Conservation (phyloP, 2,329 filamentous ascomycete species). For the Claviceps spartinae region DNA sequence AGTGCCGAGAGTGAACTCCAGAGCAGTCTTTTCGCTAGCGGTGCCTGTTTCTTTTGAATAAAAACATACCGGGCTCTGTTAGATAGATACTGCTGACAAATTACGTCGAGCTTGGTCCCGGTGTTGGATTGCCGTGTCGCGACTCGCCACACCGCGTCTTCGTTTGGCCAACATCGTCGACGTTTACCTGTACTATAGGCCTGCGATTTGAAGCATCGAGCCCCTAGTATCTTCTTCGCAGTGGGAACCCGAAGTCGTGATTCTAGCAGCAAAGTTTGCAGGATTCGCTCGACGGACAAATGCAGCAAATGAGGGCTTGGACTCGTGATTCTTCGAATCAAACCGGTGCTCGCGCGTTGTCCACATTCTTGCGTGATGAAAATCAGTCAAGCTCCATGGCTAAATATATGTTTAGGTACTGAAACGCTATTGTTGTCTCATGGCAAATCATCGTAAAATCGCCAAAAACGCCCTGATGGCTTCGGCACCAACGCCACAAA, state of each 20-base stretch:
- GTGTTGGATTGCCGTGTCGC: no score
- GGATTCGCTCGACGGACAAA: no score
- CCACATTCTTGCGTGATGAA: background rate
- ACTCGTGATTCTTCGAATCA: background rate
- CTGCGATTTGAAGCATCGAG: no score
- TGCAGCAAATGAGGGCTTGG: background rate
- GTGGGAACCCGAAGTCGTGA: no score
- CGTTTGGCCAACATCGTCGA: no score
- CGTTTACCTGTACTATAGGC: no score
- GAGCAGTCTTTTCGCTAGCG: slow-evolving; percentile 95
- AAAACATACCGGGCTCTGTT: slow-evolving; percentile 65
- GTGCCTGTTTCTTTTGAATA: slow-evolving; percentile 52
- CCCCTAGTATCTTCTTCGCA: no score
- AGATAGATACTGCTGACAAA: slow-evolving; percentile 91
- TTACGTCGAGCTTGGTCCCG: no score
- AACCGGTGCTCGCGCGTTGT: background rate
- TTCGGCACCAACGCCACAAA: slow-evolving; percentile 1
- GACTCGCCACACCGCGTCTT: no score
- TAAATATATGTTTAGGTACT: slow-evolving; percentile 10
- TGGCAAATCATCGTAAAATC: slow-evolving; percentile 4
- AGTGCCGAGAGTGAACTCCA: slow-evolving; percentile 65
- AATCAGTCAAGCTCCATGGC: slow-evolving; percentile 6
- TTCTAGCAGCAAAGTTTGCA: no score
- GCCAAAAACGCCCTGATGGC: background rate
- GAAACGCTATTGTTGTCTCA: background rate